Evolutionary conservation across 2,329 filamentous ascomycete genomes (phyloP), one percentile per base, ranked within the genome.

Genomic region (Eutypella sp.): DNA sequence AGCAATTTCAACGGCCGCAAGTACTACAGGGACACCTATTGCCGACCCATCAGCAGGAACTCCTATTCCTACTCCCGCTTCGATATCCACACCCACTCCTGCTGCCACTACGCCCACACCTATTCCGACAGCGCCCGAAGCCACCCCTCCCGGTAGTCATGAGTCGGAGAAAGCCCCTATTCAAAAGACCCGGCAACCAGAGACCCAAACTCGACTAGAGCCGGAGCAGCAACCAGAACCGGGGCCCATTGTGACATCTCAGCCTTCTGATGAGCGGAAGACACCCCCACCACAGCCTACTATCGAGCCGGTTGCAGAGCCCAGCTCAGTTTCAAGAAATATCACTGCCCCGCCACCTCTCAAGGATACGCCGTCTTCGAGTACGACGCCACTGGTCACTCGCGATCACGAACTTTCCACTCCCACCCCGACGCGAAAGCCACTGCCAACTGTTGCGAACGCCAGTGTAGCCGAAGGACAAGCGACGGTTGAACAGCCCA

Each of bases 1-100:
- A 33, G 49, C 56, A 13, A 18, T 53, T 43, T 42, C 57, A 9
- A 46, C 53, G 22, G 50, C 57, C 18, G 36, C 49, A 9, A 52
- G 45, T 16, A 51, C 56, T 19, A 58, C 57, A 4, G 52, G 42
- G 44, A 51, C 54, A 25, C 55, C 60, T 22, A 49, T 57, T 18
- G 40, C 54, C 38, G 57, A 63, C 31, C 40, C 50, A 33, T 49
- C 47, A 15, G 51, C 56, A 6, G 49, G 56, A 42, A 24, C 53
- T 20, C 46, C 51, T 24, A 56, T 57, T 34, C 50, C 52, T 31
- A 46, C 51, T 44, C 47, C 55, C 34, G 27, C 49, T 24, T 31
- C 57, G 45, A 27, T 53, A 43, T 20, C 49, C 40, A 43, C 46
- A 18, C 47, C 38, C 22, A 20, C 44, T 20, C 19, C 38, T 15